Evolutionary conservation across 148 eudicot genomes (phyloP), one percentile per base, ranked within the genome.

Genomic region (Talinum fruticosum): DNA sequence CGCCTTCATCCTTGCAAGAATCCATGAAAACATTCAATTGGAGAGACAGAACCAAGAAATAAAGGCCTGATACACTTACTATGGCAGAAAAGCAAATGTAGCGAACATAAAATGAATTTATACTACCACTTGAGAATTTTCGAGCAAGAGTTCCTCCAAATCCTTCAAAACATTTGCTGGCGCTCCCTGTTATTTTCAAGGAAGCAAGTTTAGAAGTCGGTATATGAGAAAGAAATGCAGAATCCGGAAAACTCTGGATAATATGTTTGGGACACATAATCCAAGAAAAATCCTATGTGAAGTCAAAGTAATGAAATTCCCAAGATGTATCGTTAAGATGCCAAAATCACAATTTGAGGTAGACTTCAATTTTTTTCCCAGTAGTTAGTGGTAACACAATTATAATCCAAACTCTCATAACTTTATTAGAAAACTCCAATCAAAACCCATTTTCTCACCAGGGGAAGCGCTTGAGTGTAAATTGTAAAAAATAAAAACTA

Each of bases 81-180:
- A 61, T 28, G 67, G 16, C n/a, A 70, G 34, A 62, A 8, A 78
- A 66, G 35, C 8, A 26, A 44, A 80, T 69, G 51, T n/a, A 79
- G 49, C 49, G 41, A 53, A 21, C 6, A 37, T n/a, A 23, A 54
- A 72, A 61, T 32, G 84, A 38, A 78, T 32, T 75, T 67, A 79
- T 57, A 30, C 6, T 88, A 95, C 99, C 99, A 82, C 82, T 91
- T 92, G 94, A 81, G 89, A 89, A 79, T 90, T 92, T 79, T 74
- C 86, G 74, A 95, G 90, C 79, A 95, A 85, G 79, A 95, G 91
- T 67, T 80, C 84, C 85, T 92, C 96, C 89, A 95, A 77, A 75
- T 92, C 93, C 80, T 84, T 86, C 75, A 92, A 83, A 75, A 95
- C 88, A 38, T 36, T 78, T 66, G 86, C 24, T 66, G 96, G 88